Evolutionary conservation across 108 stramenopile genomes (phyloP).

Genomic region (Bacterosira constricta): DNA sequence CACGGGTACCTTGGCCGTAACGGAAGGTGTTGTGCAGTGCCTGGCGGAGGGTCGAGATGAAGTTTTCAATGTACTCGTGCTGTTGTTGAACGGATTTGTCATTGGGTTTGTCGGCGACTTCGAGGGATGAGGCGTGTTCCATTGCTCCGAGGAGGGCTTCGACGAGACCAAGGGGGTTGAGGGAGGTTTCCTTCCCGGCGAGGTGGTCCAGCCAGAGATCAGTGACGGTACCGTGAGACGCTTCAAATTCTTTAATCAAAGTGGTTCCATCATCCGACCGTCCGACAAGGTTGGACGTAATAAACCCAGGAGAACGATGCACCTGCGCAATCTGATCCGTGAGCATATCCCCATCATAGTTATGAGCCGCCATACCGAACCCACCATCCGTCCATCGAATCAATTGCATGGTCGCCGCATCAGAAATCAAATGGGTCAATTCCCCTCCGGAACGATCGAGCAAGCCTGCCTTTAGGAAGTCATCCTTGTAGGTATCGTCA

Average conservation of each 20-base stretch:
- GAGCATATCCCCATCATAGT: conserved; percentile 95
- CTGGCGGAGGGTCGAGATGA: conserved; percentile 72
- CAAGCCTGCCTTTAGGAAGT: conserved; percentile 82
- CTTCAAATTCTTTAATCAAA: conserved; percentile 94
- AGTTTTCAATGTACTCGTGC: conserved; percentile 74
- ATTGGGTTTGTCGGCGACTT: conserved; percentile 68
- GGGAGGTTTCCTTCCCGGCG: conserved; percentile 93
- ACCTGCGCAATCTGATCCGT: conserved; percentile 98
- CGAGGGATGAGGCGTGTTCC: conserved; percentile 87
- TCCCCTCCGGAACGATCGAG: conserved; percentile 90
- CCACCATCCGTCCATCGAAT: conserved; percentile 98
- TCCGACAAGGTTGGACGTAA: conserved; percentile 95
- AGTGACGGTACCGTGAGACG: conserved; percentile 96
- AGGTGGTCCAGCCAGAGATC: conserved; percentile 96
- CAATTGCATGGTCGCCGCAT: conserved; percentile 98
- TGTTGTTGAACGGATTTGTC: conserved; percentile 50
- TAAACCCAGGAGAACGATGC: conserved; percentile 97
- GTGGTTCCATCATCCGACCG: conserved; percentile 85
- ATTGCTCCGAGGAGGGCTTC: conserved; percentile 97
- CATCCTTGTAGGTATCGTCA: conserved; percentile 88
- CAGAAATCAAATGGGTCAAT: conserved; percentile 93
- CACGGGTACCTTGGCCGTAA: conserved; percentile 95
- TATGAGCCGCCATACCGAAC: conserved; percentile 97
- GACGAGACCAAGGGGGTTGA: conserved; percentile 95
- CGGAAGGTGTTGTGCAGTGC: conserved; percentile 97